Evolutionary conservation across 305 asterid species (phyloP).

Genomic region (Fraxinus baroniana): DNA sequence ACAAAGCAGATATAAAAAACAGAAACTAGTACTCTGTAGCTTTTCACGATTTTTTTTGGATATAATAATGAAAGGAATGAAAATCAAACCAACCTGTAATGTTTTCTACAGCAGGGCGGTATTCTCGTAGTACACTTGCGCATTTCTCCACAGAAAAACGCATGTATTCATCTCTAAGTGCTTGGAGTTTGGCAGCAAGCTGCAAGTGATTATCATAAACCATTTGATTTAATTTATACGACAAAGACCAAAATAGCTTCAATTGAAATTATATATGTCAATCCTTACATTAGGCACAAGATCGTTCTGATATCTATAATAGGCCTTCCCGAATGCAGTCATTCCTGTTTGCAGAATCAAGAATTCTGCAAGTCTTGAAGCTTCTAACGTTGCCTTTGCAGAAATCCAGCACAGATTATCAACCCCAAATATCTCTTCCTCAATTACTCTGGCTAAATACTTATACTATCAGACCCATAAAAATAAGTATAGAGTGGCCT

Average conservation of each 20-base stretch:
- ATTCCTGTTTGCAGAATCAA: constrained; percentile 90
- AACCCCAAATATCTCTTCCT: constrained; percentile 92
- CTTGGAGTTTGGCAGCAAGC: constrained; percentile 93
- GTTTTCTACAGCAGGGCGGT: constrained; percentile 75
- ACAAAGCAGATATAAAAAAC: constrained; percentile 19
- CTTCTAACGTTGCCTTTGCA: constrained; percentile 82
- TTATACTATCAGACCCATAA: constrained; percentile 23
- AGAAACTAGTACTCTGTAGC: constrained; percentile 13
- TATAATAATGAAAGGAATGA: constrained; percentile 19
- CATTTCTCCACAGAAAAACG: constrained; percentile 88
- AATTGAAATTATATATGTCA: constrained; percentile 12
- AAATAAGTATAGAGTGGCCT: neutral
- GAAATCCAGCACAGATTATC: constrained; percentile 96
- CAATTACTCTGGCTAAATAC: constrained; percentile 92
- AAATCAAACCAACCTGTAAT: constrained; percentile 60
- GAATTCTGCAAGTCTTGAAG: constrained; percentile 78
- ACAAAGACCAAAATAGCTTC: constrained; percentile 11
- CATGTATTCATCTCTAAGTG: constrained; percentile 89
- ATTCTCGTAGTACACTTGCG: constrained; percentile 59
- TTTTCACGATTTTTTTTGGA: neutral
- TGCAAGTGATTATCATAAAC: constrained; percentile 36
- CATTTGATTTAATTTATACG: constrained; percentile 5
- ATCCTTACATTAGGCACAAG: constrained; percentile 86
- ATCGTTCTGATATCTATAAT: constrained; percentile 72
- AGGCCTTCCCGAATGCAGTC: constrained; percentile 96